Evolutionary conservation across 2,329 filamentous ascomycete genomes (phyloP).

Genomic region (Trichoderma afroharzianum): DNA sequence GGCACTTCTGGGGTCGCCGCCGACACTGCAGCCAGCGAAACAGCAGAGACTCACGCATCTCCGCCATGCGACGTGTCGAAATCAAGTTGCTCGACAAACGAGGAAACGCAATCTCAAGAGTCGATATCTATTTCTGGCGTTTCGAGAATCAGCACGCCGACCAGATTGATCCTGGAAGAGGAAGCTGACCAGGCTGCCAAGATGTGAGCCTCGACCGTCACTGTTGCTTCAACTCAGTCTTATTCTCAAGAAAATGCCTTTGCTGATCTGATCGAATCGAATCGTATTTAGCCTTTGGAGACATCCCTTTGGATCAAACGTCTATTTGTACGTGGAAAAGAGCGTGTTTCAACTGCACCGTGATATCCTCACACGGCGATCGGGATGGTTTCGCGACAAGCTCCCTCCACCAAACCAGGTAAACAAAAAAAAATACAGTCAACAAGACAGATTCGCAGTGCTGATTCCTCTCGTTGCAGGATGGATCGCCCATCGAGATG

Average conservation of each 20-base stretch:
- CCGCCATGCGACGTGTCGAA: conserved; percentile 16
- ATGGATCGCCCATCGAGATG: conserved; percentile 28
- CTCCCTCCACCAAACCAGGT: conserved; percentile 31
- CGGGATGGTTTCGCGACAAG: conserved; percentile 33
- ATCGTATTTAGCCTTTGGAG: conserved; percentile 28
- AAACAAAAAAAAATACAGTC: not conserved
- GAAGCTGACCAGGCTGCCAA: conserved; percentile 28
- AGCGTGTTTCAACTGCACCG: conserved; percentile 33
- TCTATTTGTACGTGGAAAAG: conserved; percentile 27
- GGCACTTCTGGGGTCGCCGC: conserved; percentile 2
- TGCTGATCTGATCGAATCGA: not conserved
- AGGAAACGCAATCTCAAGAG: not conserved
- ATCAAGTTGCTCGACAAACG: not conserved
- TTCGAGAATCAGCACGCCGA: conserved; percentile 17
- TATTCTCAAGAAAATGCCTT: not conserved
- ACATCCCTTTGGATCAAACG: conserved; percentile 32
- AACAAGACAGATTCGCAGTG: not conserved
- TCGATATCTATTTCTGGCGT: not conserved
- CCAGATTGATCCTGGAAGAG: conserved; percentile 25
- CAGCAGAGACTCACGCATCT: conserved; percentile 20
- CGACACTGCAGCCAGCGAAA: not conserved
- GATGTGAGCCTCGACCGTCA: conserved; percentile 19
- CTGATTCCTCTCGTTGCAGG: conserved; percentile 22
- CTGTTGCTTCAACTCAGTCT: not conserved
- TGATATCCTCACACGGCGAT: conserved; percentile 31